Percentiles rank a stretch among this genome's conserved stretches.
Conservation (phyloP, 2,329 filamentous ascomycete genomes). For the Teratosphaeria epicoccoides region DNA sequence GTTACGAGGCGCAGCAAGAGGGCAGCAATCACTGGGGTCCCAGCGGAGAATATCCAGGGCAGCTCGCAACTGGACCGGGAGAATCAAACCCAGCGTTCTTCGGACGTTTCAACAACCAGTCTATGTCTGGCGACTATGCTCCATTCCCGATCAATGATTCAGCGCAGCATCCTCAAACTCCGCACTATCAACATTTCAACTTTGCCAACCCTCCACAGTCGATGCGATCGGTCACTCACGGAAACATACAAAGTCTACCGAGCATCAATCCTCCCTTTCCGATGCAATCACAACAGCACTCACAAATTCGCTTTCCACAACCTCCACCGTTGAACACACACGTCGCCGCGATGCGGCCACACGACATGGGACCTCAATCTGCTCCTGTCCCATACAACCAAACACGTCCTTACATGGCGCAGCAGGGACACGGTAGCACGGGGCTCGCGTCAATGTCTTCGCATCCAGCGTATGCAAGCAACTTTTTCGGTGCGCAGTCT, state of each 20-base stretch:
- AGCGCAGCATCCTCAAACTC: not conserved
- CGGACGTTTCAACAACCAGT: not conserved
- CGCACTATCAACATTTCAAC: not conserved
- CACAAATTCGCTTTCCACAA: not conserved
- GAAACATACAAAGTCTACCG: slow-evolving; percentile 5
- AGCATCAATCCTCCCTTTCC: not conserved
- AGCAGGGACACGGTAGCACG: not conserved
- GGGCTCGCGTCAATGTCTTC: not conserved
- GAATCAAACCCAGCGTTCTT: not conserved
- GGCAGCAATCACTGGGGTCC: not conserved
- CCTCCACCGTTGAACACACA: slow-evolving; percentile 2
- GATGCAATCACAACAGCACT: not conserved
- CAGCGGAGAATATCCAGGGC: not conserved
- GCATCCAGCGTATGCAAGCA: not conserved
- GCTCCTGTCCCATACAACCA: slow-evolving; percentile 1
- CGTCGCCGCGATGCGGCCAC: not conserved
- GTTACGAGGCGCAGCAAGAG: not conserved
- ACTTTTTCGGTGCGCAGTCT: not conserved
- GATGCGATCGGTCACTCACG: slow-evolving; percentile 12
- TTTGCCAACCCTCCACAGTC: slow-evolving; percentile 2
- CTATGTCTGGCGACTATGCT: slow-evolving; percentile 6
- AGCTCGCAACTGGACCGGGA: not conserved
- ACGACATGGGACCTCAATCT: slow-evolving; percentile 1
- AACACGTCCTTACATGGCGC: not conserved
- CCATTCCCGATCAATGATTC: slow-evolving; percentile 6